Percentiles rank a stretch among this genome's conserved stretches.
Conservation (phyloP, 805 yeast genomes). For the Kodamaea neixiangensis region DNA sequence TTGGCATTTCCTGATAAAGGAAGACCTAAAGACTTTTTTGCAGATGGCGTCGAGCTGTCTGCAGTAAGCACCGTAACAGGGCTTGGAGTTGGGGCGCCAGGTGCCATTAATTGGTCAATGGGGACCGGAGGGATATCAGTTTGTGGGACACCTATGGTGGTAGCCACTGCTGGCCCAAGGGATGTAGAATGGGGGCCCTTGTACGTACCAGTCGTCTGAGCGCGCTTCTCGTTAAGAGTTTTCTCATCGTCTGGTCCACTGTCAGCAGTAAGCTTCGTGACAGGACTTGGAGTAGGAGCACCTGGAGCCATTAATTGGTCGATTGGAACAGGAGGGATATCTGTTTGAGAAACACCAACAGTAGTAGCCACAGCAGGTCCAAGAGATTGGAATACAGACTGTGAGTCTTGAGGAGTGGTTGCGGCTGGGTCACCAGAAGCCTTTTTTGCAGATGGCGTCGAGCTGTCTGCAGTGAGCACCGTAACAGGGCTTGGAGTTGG, state of each 20-base stretch:
- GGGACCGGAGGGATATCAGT: no score
- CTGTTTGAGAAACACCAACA: background rate
- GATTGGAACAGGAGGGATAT: background rate
- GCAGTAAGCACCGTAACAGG: no score
- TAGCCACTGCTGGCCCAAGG: background rate
- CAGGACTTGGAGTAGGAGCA: background rate
- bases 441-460: no score
- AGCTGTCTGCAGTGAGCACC: background rate
- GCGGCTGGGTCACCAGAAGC: no score
- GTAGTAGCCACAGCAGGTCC: slow-evolving; percentile 2
- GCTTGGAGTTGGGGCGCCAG: no score
- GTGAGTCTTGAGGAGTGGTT: no score
- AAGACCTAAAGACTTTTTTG: no score
- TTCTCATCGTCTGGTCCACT: no score
- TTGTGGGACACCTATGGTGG: background rate
- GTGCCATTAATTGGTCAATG: no score
- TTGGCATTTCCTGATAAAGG: background rate
- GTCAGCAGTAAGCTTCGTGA: background rate
- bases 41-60: no score
- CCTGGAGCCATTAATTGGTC: background rate
- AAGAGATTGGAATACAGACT: background rate
- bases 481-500: background rate
- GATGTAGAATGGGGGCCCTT: background rate
- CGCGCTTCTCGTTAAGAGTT: no score
- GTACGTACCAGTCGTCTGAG: no score